Base-by-base conservation (phyloP, 2,329 filamentous ascomycete species). In the Pseudofabraea citricarpa region DNA sequence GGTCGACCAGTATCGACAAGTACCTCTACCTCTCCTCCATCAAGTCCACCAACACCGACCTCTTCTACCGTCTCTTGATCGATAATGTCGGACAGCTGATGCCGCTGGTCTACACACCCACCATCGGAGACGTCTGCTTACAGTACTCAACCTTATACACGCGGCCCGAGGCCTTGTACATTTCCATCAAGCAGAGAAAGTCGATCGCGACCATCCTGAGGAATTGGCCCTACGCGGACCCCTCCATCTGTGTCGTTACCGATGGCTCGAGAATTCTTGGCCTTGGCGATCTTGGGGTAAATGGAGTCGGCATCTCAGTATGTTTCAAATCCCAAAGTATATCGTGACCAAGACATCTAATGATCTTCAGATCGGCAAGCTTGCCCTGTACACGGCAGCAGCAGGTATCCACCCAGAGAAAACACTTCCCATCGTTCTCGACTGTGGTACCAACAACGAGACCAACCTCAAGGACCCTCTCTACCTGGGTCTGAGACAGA, bases 111-210 rank as follows among this genome's bases (percentile, higher is more conserved):
- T 93, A 93, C 71, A 93, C 87, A 15, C 87, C 87, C 36, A 90
- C 87, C 60, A 90, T 98, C 58, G 93, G 93, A 59, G 91, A 97
- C 64, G 93, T 95, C 54, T 98, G 93, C 72, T 75, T 95, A 63
- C 85, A 91, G 69, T 98, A 95, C 80, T 95, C 90, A 29, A 89
- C 91, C 58, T 81, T 97, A 57, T 97, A 95, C 74, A 94, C 90
- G 48, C 86, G 90, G 55, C 90, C 93, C 18, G 93, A 97, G 74
- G 90, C 86, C 53, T 79, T 97, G 68, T 98, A 97, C 72, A 87
- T 98, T 53, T 96, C 90, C 48, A 96, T 88, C 69, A 87, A 89
- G 68, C 91, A 98, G 73, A 83, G 87, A 53, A 93, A 90, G 61
- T 89, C 91, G 50, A 87, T 97, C 52, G 81, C 82, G 58, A 84